Evolutionary conservation across 345 rosid species (phyloP).

Genomic region (Mallotus nudiflorus): DNA sequence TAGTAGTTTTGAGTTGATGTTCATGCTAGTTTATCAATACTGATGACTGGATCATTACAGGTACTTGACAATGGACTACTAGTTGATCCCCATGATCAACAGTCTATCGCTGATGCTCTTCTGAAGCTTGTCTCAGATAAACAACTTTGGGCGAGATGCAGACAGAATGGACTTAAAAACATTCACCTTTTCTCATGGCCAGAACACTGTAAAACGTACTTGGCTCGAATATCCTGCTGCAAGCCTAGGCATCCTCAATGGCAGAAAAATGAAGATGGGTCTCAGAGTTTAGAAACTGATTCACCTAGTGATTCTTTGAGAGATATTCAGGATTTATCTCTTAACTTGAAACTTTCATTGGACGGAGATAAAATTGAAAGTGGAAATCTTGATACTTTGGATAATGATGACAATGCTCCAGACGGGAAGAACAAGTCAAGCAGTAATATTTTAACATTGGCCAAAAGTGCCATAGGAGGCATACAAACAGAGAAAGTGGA

Average conservation of each 20-base stretch:
- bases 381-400: constrained; percentile 19
- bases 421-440: constrained; percentile 9
- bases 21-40: constrained; percentile 1
- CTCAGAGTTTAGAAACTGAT: constrained; percentile 14
- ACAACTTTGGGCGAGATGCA: constrained; percentile 30
- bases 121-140: constrained; percentile 30
- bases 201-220: constrained; percentile 27
- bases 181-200: constrained; percentile 32
- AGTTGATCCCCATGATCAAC: constrained; percentile 30
- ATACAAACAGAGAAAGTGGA: constrained; percentile 16
- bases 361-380: constrained; percentile 23
- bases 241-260: constrained; percentile 24
- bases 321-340: constrained; percentile 24
- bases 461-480: constrained; percentile 28
- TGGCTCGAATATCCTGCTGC: constrained; percentile 27
- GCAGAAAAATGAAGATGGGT: constrained; percentile 20
- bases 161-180: constrained; percentile 27
- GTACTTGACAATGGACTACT: constrained; percentile 32
- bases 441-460: constrained; percentile 32
- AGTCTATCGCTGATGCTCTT: constrained; percentile 31
- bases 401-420: constrained; percentile 12
- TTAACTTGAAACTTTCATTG: constrained; percentile 27
- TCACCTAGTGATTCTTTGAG: constrained; percentile 30
- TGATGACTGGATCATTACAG: constrained; percentile 17
- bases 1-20: constrained; percentile 3